Base-by-base conservation (phyloP, 2,329 filamentous ascomycete species). In the Colletotrichum eleusines region DNA sequence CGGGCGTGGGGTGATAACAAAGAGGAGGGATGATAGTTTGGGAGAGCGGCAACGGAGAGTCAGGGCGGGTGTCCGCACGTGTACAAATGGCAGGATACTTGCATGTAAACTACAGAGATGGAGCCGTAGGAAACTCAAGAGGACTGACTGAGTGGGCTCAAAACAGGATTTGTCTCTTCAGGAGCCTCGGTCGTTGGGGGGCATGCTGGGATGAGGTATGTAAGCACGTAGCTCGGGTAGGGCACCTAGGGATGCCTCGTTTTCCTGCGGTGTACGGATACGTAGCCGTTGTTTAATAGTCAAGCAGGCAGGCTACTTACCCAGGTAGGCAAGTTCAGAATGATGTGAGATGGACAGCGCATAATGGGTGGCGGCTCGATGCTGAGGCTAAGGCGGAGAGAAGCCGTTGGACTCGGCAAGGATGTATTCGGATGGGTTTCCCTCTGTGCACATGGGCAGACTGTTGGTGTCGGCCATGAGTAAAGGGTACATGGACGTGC, bases 301-400 rank as follows among this genome's bases (percentile, higher is more conserved):
- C 40, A 44, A 7, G 16, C 42, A 44, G 18, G 35, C 12, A 38
- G 35, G 35, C 11, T 38, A 38, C 35, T 11, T 38, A 38, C 35
- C 35, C 12, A 38, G 9, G 33, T 55, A 42, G 44, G 50, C 28
- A 54, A 63, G 50, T 50, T 63, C 38, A 42, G 46, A 62, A 53
- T 53, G 46, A 53, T 63, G 58, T 48, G 58, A 42, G 58, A 48
- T 61, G 44, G 44, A 69, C 61, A 69, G 33, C 66, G 53, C 66
- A 69, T 53, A 28, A 35, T 33, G 26, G 46, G 44, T 58, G 44
- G 53, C 55, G 44, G 53, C 55, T 48, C 23, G 48, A 18, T 14
- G 14, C 23, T 16, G 23, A 23, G 46, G n/a, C n/a, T 23, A 48
- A 48, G 46, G n/a, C 46, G n/a, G n/a, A 11, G 46, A 16, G 46